Evolutionary conservation across 345 rosid species (phyloP).

Genomic region (Linum trigynum): DNA sequence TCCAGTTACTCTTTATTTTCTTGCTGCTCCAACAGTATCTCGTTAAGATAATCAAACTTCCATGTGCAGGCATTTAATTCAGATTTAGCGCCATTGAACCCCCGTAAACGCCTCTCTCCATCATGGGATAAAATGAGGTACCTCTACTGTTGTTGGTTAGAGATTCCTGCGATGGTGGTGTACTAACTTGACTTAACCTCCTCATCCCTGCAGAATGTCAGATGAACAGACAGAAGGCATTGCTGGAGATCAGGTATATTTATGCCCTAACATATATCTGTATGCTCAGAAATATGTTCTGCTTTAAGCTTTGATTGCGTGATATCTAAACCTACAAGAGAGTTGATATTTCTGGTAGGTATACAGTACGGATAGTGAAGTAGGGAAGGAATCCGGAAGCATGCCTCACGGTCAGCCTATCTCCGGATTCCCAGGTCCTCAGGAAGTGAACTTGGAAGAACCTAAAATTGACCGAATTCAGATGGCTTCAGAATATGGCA

Average conservation of each 20-base stretch:
- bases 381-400: constrained; percentile 19
- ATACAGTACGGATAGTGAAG: constrained; percentile 23
- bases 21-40: not conserved
- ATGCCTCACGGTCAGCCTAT: constrained; percentile 17
- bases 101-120: constrained; percentile 48
- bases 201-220: constrained; percentile 27
- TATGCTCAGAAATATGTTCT: not conserved
- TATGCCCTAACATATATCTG: constrained; percentile 1
- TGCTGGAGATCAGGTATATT: constrained; percentile 39
- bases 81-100: constrained; percentile 24
- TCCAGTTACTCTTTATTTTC: not conserved
- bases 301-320: constrained; percentile 1
- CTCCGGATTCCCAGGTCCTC: constrained; percentile 21
- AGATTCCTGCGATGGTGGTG: constrained; percentile 3
- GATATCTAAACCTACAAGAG: constrained; percentile 4
- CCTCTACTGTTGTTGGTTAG: constrained; percentile 5
- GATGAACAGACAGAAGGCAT: constrained; percentile 22
- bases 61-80: constrained; percentile 40
- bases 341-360: constrained; percentile 27
- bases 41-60: constrained; percentile 1
- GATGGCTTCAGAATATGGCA: constrained; percentile 73
- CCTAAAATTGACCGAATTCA: constrained; percentile 42
- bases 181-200: constrained; percentile 5
- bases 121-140: constrained; percentile 63
- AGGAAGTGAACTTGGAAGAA: constrained; percentile 32